phyloP scores from a whole-genome alignment of 129 eudicot genomes.

The Arctium lappa region DNA sequence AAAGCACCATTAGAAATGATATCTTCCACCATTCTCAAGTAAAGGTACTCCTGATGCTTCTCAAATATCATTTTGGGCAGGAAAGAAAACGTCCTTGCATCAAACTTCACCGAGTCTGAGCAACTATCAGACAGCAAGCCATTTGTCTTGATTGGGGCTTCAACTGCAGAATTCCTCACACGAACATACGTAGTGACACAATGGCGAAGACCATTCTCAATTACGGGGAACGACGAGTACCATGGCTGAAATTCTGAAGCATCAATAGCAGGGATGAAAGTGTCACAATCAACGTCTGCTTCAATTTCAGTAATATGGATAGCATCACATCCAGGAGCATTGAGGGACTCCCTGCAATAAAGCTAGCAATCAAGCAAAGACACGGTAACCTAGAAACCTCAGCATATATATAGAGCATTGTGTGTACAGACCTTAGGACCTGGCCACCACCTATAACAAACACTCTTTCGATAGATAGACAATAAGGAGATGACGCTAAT shows the following conservation, averaged over 20 bases:
- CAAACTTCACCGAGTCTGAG: constrained; percentile 36
- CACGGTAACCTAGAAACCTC: background rate
- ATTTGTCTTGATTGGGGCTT: constrained; percentile 16
- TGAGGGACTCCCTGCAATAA: constrained; percentile 82
- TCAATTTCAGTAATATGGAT: constrained; percentile 87
- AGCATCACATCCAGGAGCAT: constrained; percentile 79
- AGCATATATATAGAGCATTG: constrained; percentile 1
- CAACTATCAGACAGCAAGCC: constrained; percentile 26
- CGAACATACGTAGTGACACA: constrained; percentile 77
- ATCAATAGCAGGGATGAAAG: constrained; percentile 77
- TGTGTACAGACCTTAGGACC: constrained; percentile 56
- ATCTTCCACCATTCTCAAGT: constrained; percentile 71
- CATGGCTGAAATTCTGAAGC: constrained; percentile 72
- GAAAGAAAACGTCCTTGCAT: constrained; percentile 47
- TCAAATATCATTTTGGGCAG: constrained; percentile 75
- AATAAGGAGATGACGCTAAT: constrained; percentile 68
- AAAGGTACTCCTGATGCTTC: constrained; percentile 78
- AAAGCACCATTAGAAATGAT: constrained; percentile 64
- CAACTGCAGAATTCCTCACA: constrained; percentile 43
- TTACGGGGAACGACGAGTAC: constrained; percentile 67
- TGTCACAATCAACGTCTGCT: constrained; percentile 64
- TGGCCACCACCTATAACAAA: constrained; percentile 94
- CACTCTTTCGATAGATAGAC: constrained; percentile 67
- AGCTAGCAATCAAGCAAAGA: constrained; percentile 5
- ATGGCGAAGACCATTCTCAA: constrained; percentile 56